These are phyloP conservation scores for Elasticomyces elasticus DNA, from an alignment of 495 filamentous ascomycete species.

Conservation along the genomic window DNA sequence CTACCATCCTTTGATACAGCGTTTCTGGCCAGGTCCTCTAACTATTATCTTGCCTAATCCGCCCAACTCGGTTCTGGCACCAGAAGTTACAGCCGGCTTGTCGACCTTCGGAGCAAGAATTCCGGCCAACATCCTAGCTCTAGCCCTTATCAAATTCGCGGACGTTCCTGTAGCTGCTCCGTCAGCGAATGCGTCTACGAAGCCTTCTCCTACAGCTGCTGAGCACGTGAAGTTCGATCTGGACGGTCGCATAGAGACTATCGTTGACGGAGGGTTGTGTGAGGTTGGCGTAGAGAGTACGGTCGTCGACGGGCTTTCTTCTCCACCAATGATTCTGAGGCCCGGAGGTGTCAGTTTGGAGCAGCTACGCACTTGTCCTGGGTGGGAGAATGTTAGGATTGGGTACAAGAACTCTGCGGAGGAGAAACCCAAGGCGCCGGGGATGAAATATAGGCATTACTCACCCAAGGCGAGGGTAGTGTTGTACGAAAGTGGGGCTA, in stretches of 20 bases:
- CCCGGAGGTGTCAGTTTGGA: slow-evolving; percentile 90
- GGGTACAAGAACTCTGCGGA: slow-evolving; percentile 64
- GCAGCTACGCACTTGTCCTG: slow-evolving; percentile 57
- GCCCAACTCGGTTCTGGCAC: slow-evolving; percentile 55
- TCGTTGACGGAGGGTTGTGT: slow-evolving; percentile 82
- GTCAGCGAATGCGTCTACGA: slow-evolving; percentile 87
- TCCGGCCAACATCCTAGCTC: slow-evolving; percentile 72
- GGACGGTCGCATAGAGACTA: slow-evolving; percentile 69
- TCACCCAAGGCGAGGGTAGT: slow-evolving; percentile 82
- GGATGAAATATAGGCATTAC: slow-evolving; percentile 99
- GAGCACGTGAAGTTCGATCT: slow-evolving; percentile 82
- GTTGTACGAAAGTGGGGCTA: slow-evolving; percentile 55
- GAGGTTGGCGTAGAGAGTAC: slow-evolving; percentile 90
- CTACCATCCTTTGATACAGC: slow-evolving; percentile 67
- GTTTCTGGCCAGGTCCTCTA: slow-evolving; percentile 91
- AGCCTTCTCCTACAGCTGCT: slow-evolving; percentile 81
- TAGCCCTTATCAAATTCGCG: slow-evolving; percentile 68
- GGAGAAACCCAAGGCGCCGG: slow-evolving; percentile 65
- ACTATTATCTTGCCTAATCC: slow-evolving; percentile 85
- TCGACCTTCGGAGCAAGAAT: slow-evolving; percentile 83
- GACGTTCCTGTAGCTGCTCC: slow-evolving; percentile 82
- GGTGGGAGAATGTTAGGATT: slow-evolving; percentile 67
- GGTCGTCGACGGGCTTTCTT: slow-evolving; percentile 79
- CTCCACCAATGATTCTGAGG: slow-evolving; percentile 70
- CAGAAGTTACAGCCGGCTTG: slow-evolving; percentile 77